These are phyloP conservation scores for Nephelium lappaceum DNA, from an alignment of 345 rosid genomes.

Conservation along the genomic window DNA sequence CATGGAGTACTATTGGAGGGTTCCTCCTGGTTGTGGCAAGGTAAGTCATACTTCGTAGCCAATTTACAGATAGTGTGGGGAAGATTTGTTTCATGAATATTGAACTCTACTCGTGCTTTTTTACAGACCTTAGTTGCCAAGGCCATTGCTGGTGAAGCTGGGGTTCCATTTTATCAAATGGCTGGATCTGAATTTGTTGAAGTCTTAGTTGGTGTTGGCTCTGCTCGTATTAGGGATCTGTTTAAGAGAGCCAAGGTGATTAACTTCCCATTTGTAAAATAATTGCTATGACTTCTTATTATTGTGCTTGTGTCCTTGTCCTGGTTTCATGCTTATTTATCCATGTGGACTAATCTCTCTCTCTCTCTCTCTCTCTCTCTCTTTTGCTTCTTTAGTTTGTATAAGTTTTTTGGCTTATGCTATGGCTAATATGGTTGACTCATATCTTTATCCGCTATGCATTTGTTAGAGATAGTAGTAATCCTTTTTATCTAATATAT, in stretches of 20 bases:
- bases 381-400: background rate
- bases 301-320: background rate
- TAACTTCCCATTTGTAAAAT: slow-evolving; percentile 8
- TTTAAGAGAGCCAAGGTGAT: slow-evolving; percentile 96
- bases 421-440: background rate
- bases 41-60: slow-evolving; percentile 37
- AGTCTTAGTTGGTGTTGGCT: slow-evolving; percentile 95
- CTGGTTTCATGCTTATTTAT: background rate
- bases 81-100: slow-evolving; percentile 16
- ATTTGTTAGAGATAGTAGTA: background rate
- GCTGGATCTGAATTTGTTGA: slow-evolving; percentile 98
- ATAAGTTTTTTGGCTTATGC: background rate
- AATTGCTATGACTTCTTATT: slow-evolving; percentile 13
- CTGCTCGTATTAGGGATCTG: slow-evolving; percentile 95
- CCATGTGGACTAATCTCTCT: background rate
- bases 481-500: no score
- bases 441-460: background rate
- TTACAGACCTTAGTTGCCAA: slow-evolving; percentile 90
- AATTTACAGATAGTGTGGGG: slow-evolving; percentile 15
- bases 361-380: no score
- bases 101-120: slow-evolving; percentile 22
- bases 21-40: slow-evolving; percentile 97
- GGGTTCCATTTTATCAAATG: slow-evolving; percentile 97
- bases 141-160: slow-evolving; percentile 99
- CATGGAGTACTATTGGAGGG: slow-evolving; percentile 98